A percentile compares a stretch with the other conserved stretches of the same genome.
phyloP scores from a whole-genome alignment of 192 early-diverging fungal genomes.

The Pilaira anomala region DNA sequence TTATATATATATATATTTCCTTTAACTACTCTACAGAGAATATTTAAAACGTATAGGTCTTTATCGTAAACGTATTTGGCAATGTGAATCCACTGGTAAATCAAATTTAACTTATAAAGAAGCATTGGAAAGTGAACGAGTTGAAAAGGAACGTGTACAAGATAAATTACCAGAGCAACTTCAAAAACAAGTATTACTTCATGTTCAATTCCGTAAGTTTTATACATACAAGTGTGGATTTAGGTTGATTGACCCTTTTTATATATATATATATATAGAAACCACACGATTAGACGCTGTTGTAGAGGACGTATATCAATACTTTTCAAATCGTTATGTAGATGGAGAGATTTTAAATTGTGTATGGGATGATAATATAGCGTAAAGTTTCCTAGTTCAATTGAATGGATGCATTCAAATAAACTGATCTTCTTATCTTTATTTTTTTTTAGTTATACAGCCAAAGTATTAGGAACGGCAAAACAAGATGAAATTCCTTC shows the following conservation, averaged over 20 bases:
- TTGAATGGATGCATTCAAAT: background rate
- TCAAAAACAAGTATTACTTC: conserved; percentile 55
- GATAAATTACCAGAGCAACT: conserved; percentile 67
- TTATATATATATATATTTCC: too few species aligned
- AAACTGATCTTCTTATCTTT: background rate
- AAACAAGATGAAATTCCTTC: background rate
- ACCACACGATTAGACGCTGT: conserved; percentile 55
- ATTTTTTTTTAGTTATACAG: conserved; percentile 37
- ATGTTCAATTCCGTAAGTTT: conserved; percentile 74
- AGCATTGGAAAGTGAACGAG: conserved; percentile 72
- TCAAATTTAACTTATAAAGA: conserved; percentile 74
- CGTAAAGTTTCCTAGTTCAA: conserved; percentile 21
- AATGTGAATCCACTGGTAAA: conserved; percentile 75
- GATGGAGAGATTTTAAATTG: conserved; percentile 53
- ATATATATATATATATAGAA: conserved; percentile 32
- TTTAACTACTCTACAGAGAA: conserved; percentile 16
- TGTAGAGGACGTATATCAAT: conserved; percentile 57
- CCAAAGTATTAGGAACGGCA: conserved; percentile 31
- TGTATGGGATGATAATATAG: conserved; percentile 41
- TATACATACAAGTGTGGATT: background rate
- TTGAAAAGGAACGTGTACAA: conserved; percentile 56
- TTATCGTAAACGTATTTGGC: conserved; percentile 72
- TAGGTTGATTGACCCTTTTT: background rate
- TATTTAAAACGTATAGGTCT: conserved; percentile 38
- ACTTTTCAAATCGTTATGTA: conserved; percentile 54